Evolutionary conservation across 495 filamentous ascomycete species (phyloP), one percentile per base, ranked within the genome.

Genomic region (Penicillium flavigenum): DNA sequence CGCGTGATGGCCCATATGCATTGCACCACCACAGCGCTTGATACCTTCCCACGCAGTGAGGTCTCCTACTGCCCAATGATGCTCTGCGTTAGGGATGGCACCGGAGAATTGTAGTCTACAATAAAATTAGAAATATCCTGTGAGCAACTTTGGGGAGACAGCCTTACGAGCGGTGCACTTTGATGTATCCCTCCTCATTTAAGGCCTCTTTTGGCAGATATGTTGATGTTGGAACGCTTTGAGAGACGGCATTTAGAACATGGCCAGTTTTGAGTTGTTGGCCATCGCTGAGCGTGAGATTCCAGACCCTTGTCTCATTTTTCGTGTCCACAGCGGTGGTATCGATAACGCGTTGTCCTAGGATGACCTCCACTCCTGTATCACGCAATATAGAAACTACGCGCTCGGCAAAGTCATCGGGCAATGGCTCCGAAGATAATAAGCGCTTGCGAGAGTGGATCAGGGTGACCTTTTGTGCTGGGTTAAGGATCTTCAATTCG

Each of bases 11-110:
- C 85, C 87, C 79, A 84, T 82, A 52, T 86, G 79, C 79, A 90
- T 83, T 12, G 87, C 87, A 5, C 70, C 79, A 29, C 87, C 87
- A 63, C 84, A 88, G 29, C 87, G 81, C 72, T 87, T 88, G 70
- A 88, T 89, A 20, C 86, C 86, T 0, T 81, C 77, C 86, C 86
- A 88, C 4, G 64, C 59, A 1, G 67, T 69, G 5, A 77, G 58
- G 48, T 79, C 76, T 2, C 75, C 75, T 12, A 72, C 70, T n/a
- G 83, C 86, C 58, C 82, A 87, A 66, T 89, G 87, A 42, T 74
- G 64, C 1, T 61, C 60, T 12, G 78, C 62, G 56, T 86, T 84
- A n/a, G 82, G 72, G 1, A 80, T 65, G 5, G 63, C 59, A 0
- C 63, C 54, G 1, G 71, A 65, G 63, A 84, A 83, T 61, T 72